A percentile compares a stretch with the other conserved stretches of the same genome.
Conservation (phyloP, 768 basidiomycete species). For the Macrocybe gigantea region DNA sequence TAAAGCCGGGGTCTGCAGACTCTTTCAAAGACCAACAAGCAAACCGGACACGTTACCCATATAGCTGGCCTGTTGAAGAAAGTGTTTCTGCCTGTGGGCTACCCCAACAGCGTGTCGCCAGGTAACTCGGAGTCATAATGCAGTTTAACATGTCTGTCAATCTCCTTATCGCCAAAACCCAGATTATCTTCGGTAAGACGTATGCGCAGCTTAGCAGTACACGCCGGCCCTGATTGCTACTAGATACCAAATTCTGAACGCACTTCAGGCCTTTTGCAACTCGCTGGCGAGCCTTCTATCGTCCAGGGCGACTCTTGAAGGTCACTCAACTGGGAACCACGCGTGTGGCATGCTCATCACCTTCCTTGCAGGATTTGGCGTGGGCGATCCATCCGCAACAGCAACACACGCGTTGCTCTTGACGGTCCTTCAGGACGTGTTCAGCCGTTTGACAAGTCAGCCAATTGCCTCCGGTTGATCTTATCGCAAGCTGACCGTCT, state of each 20-base stretch:
- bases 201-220: background rate
- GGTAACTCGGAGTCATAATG: conserved; percentile 25
- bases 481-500: background rate
- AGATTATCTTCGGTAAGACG: conserved; percentile 52
- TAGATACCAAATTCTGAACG: conserved; percentile 65
- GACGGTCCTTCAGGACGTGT: conserved; percentile 61
- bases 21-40: no score
- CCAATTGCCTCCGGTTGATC: conserved; percentile 1
- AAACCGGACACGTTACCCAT: no score
- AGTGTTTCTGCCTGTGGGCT: conserved; percentile 60
- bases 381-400: conserved; percentile 62
- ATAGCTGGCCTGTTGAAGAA: conserved; percentile 13
- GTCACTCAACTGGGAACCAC: conserved; percentile 18
- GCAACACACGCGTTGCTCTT: conserved; percentile 61
- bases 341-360: no score
- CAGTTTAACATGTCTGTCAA: background rate
- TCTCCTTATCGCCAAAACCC: background rate
- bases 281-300: conserved; percentile 58
- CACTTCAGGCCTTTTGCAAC: conserved; percentile 65
- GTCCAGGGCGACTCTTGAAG: conserved; percentile 64
- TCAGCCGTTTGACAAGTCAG: conserved; percentile 59
- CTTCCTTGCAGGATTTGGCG: conserved; percentile 47
- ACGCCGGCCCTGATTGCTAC: conserved; percentile 4
- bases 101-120: conserved; percentile 54
- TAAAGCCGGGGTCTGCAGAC: no score